These are phyloP conservation scores for Penicillium parvum DNA, from an alignment of 495 filamentous ascomycete species.

Conservation along the genomic window DNA sequence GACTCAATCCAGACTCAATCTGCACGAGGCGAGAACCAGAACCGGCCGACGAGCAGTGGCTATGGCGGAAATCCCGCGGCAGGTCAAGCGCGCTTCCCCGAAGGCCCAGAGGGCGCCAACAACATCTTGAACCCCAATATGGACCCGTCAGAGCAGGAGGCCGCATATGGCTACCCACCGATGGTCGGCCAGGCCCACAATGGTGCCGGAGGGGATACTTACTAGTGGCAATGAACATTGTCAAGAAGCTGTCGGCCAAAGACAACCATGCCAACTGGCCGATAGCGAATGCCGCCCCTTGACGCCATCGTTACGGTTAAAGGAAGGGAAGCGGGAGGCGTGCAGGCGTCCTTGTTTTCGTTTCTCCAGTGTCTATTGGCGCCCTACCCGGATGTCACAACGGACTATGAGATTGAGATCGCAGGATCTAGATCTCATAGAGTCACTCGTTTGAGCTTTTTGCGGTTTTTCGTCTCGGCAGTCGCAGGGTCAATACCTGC, in stretches of 20 bases:
- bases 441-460: not conserved
- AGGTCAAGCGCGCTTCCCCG: constrained; percentile 53
- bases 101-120: constrained; percentile 52
- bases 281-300: not conserved
- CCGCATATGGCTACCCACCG: constrained; percentile 58
- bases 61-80: constrained; percentile 53
- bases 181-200: constrained; percentile 63
- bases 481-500: too few relatives aligned
- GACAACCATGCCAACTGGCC: not conserved
- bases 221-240: constrained; percentile 23
- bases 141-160: constrained; percentile 56
- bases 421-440: too few relatives aligned
- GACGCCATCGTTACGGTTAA: not conserved
- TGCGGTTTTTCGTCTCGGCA: too few relatives aligned
- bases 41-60: constrained; percentile 65
- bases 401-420: not conserved
- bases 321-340: constrained; percentile 10
- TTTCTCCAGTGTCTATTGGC: constrained; percentile 3
- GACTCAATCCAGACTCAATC: constrained; percentile 61
- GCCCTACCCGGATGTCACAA: not conserved
- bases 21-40: constrained; percentile 68
- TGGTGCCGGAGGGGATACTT: constrained; percentile 56
- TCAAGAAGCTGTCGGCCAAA: not conserved
- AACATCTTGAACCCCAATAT: constrained; percentile 57
- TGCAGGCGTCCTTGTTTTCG: constrained; percentile 15